Evolutionary conservation across 1,284 basidiomycete species (phyloP), one percentile per base, ranked within the genome.

Genomic region (Rhodotorula mucilaginosa): DNA sequence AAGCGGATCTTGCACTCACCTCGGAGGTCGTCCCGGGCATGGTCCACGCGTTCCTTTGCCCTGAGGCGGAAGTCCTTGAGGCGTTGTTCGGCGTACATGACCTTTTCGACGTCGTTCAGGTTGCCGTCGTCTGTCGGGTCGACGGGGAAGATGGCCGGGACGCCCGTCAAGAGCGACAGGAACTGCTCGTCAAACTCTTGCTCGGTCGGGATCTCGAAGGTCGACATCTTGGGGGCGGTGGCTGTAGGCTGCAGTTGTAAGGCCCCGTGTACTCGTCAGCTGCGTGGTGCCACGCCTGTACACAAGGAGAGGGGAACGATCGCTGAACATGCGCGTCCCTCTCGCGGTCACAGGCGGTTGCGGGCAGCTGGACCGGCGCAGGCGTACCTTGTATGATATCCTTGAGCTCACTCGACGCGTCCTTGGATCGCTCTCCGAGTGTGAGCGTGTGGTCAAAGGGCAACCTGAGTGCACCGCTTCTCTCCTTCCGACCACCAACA

Each of bases 1-100:
- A 2, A 18, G 31, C 31, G 19, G 6, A 26, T n/a, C 21, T 13
- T 13, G 26, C 10, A 60, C 69, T 23, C 52, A 76, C 74, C 70
- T 62, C 66, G 62, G 16, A 76, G 48, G 34, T 76, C 65, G 34
- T 76, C 72, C 64, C 74, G 58, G 16, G 70, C 70, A 13, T 64
- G 58, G 51, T 76, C 75, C 12, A 74, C 75, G 19, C 59, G 31
- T 15, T 67, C 67, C 58, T 62, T 71, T 13, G 64, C 64, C 31
- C 52, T 16, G 12, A 58, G 59, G 5, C 67, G 56, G 31, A 48
- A 64, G 12, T 74, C 70, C 44, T 72, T 71, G 10, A 68, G 34
- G 15, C 64, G 48, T 23, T 66, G 56, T 39, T 72, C 71, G 7
- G 62, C 64, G 8, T 57, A 29, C 29, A 70, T 47, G 18, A 76